These are phyloP conservation scores for Agastache rugosa DNA, from an alignment of 257 asterid species.

Conservation along the genomic window DNA sequence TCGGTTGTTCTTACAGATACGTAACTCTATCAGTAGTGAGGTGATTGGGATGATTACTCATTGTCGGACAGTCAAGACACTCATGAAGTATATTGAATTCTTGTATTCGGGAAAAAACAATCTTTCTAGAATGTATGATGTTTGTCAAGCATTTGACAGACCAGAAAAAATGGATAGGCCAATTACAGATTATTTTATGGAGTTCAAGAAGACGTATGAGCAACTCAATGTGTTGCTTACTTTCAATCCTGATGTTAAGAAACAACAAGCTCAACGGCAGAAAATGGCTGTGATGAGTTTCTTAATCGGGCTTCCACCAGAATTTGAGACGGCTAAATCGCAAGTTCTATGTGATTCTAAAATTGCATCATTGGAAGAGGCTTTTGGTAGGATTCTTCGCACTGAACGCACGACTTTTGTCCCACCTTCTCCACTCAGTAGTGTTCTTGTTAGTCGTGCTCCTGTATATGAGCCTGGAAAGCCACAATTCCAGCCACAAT, in stretches of 20 bases:
- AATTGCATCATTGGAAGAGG: conserved; percentile 3
- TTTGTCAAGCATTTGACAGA: not conserved
- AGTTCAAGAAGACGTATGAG: no score
- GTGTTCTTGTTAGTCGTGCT: no score
- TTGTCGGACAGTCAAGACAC: not conserved
- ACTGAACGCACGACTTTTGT: not conserved
- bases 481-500: no score
- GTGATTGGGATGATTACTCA: not conserved
- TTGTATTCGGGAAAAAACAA: no score
- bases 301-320: conserved; percentile 9
- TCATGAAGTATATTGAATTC: not conserved
- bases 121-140: not conserved
- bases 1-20: no score
- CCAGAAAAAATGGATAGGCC: not conserved
- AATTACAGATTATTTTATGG: no score
- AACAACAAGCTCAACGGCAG: no score
- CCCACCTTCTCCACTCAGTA: no score
- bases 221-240: no score
- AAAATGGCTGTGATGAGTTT: conserved; percentile 33
- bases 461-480: not conserved
- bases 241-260: no score
- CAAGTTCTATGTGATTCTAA: conserved; percentile 22
- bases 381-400: not conserved
- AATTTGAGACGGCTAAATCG: conserved; percentile 28
- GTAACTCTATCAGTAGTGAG: no score